Base-by-base conservation (phyloP, 2,329 filamentous ascomycete genomes). In the Claviceps africana region DNA sequence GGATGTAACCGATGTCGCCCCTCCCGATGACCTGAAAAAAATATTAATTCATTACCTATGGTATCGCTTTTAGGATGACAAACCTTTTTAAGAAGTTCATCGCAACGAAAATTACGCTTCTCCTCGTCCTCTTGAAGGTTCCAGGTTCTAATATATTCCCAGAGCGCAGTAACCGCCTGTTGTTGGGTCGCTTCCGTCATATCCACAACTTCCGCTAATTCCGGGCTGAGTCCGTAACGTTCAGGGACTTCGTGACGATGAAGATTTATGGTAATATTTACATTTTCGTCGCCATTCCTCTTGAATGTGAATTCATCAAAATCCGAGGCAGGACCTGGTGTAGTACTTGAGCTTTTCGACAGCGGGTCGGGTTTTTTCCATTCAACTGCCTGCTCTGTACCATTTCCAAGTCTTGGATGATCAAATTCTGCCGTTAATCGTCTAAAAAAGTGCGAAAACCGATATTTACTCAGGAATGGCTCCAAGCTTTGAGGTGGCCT, bases 271-370 rank as follows among this genome's bases (percentile, higher is more conserved):
- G 82, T 90, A 59, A 95, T 82, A 64, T 96, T 95, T 59, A 86
- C 76, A 60, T 95, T 96, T 66, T 96, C 89, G 64, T 98, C 93
- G 35, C 88, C 85, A 60, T 85, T 88, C 51, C 93, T 81, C 72
- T 94, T 88, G 65, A 98, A 97, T 44, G 89, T 85, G 45, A 98
- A 73, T 64, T 86, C 85, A 69, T 96, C 93, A 62, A 97, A 95
- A 62, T 94, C 88, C 45, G 82, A 79, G 33, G 81, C 81, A 33
- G 82, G 74, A 7, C 83, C 76, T 30, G 60, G 54, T 31, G 50
- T 58, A 19, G 57, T 53, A 21, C 54, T 56, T 10, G 67, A 62
- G 50, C 76, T 77, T 40, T 79, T 68, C 1, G 76, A 66, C n/a
- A 76, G 66, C n/a, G 63, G 72, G 55, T 70, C 81, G 4, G 88